phyloP scores from a whole-genome alignment of 331 rosid genomes.

The Quercus lobata region DNA sequence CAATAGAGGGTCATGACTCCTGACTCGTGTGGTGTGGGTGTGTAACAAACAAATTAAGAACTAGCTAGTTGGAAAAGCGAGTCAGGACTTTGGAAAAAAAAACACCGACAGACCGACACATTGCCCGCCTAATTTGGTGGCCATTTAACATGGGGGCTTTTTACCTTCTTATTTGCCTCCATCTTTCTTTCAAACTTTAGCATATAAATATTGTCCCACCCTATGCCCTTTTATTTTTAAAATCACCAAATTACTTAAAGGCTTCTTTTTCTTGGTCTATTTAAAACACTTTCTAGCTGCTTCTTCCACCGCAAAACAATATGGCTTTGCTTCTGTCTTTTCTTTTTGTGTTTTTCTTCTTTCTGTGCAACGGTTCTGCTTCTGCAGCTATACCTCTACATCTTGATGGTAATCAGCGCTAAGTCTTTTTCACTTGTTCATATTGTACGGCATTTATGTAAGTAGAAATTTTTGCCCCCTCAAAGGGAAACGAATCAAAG shows the following conservation, averaged over 20 bases:
- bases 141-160: slow-evolving; percentile 22
- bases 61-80: not conserved
- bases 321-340: slow-evolving; percentile 16
- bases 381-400: slow-evolving; percentile 7
- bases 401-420: slow-evolving; percentile 28
- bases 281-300: not conserved
- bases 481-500: too few relatives aligned
- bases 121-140: slow-evolving; percentile 28
- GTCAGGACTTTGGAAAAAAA: not conserved
- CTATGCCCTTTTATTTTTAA: not conserved
- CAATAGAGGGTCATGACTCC: not conserved
- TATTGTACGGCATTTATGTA: not conserved
- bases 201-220: not conserved
- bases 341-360: slow-evolving; percentile 1
- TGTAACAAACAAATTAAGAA: not conserved
- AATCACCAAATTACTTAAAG: not conserved
- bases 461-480: too few relatives aligned
- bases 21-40: not conserved
- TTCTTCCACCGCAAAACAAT: not conserved
- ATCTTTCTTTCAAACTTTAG: not conserved
- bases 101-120: slow-evolving; percentile 18
- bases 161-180: not conserved
- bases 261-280: not conserved
- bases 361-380: slow-evolving; percentile 10
- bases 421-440: not conserved